These are phyloP conservation scores for Botrytis galanthina DNA, from an alignment of 2,329 filamentous ascomycete genomes.

Conservation along the genomic window DNA sequence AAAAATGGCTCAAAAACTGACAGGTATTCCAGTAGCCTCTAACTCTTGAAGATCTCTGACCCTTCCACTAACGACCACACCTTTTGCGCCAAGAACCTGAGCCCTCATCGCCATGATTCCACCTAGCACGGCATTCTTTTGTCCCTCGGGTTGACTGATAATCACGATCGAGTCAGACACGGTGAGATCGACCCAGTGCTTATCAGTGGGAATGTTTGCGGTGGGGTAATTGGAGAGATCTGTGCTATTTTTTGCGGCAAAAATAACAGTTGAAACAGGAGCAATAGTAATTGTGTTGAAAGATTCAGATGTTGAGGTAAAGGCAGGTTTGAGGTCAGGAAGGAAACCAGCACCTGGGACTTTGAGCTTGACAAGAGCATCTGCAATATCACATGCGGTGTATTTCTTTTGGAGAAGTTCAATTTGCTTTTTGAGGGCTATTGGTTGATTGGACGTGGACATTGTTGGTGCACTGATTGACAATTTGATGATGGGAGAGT, in stretches of 20 bases:
- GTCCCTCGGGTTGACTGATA: conserved; percentile 61
- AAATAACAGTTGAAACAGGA: conserved; percentile 62
- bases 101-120: conserved; percentile 74
- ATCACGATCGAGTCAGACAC: conserved; percentile 60
- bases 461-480: conserved; percentile 6
- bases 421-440: conserved; percentile 21
- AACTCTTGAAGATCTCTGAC: conserved; percentile 65
- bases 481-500: background rate
- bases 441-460: background rate
- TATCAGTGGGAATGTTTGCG: conserved; percentile 54
- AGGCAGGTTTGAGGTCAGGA: conserved; percentile 49
- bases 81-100: conserved; percentile 58
- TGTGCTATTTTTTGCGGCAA: conserved; percentile 57
- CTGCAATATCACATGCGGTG: conserved; percentile 61
- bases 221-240: conserved; percentile 30
- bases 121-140: conserved; percentile 70
- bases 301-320: conserved; percentile 27
- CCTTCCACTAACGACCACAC: conserved; percentile 65
- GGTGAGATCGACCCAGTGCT: conserved; percentile 68
- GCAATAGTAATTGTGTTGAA: conserved; percentile 35
- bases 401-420: conserved; percentile 38
- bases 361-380: conserved; percentile 69
- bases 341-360: conserved; percentile 65
- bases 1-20: conserved; percentile 40
- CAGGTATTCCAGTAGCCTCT: conserved; percentile 53